Evolutionary conservation across 352 stramenopile species (phyloP).

Genomic region (Peronospora destructor): DNA sequence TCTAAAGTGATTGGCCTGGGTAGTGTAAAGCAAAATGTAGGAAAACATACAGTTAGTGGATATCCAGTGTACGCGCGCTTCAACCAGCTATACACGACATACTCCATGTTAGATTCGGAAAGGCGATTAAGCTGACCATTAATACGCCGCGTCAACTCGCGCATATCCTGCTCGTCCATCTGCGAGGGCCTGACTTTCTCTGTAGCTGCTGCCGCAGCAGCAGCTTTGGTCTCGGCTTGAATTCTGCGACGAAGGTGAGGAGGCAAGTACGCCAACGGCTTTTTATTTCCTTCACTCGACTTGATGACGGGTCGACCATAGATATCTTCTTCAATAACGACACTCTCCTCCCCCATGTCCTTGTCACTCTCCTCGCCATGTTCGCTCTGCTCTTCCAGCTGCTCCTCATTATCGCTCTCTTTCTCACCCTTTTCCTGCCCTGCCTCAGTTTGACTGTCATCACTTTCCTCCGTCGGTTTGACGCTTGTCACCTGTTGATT

Average conservation of each 20-base stretch:
- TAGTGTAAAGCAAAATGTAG: background rate
- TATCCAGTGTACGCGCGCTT: background rate
- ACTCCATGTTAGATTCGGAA: constrained; percentile 89
- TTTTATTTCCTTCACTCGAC: constrained; percentile 28
- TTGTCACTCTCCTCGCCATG: constrained; percentile 10
- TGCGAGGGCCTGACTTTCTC: constrained; percentile 32
- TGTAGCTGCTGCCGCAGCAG: constrained; percentile 24
- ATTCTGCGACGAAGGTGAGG: constrained; percentile 76
- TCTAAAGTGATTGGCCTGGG: constrained; percentile 60
- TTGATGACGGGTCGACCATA: constrained; percentile 75
- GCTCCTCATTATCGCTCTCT: constrained; percentile 17
- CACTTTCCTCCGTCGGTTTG: constrained; percentile 7
- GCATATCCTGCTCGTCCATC: constrained; percentile 68
- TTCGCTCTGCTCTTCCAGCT: constrained; percentile 19
- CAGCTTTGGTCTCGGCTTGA: constrained; percentile 36
- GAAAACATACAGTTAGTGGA: constrained; percentile 7
- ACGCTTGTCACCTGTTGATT: constrained; percentile 36
- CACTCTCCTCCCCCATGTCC: constrained; percentile 25
- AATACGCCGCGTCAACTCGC: constrained; percentile 63
- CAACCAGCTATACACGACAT: constrained; percentile 4
- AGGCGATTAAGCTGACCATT: constrained; percentile 90
- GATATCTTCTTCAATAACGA: constrained; percentile 73
- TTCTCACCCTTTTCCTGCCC: constrained; percentile 13
- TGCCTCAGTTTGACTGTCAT: constrained; percentile 17
- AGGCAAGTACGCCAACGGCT: constrained; percentile 73